phyloP scores from a whole-genome alignment of 192 early-diverging fungal species.

The Backusella macrospora region DNA sequence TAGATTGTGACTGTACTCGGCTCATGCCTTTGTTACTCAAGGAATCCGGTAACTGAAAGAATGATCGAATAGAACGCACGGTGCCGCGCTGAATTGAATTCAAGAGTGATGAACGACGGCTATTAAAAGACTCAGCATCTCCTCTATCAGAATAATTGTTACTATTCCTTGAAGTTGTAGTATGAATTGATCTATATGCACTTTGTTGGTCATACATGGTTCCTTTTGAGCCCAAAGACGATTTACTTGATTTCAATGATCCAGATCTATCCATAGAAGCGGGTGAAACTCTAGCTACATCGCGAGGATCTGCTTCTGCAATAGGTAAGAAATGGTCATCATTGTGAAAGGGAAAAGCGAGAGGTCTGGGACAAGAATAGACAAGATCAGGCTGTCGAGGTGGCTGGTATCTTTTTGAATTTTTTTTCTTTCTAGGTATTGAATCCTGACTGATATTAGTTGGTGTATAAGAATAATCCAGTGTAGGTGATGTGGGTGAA shows the following conservation, averaged over 20 bases:
- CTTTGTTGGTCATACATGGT: background rate
- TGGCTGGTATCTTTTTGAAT: slow-evolving; percentile 8
- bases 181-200: background rate
- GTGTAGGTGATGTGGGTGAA: background rate
- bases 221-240: background rate
- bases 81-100: slow-evolving; percentile 32
- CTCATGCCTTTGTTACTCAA: slow-evolving; percentile 22
- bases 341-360: slow-evolving; percentile 47
- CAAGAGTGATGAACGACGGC: slow-evolving; percentile 19
- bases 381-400: slow-evolving; percentile 36
- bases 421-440: slow-evolving; percentile 15
- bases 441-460: background rate
- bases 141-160: background rate
- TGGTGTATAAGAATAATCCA: background rate
- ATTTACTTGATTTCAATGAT: slow-evolving; percentile 19
- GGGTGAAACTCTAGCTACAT: slow-evolving; percentile 29
- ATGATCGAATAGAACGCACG: slow-evolving; percentile 34
- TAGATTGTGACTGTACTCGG: slow-evolving; percentile 15
- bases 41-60: slow-evolving; percentile 29
- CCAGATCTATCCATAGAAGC: background rate
- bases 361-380: slow-evolving; percentile 37
- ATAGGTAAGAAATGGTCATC: slow-evolving; percentile 43
- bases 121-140: slow-evolving; percentile 11
- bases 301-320: slow-evolving; percentile 37
- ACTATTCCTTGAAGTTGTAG: background rate